Conservation (phyloP, 768 basidiomycete species). For the Hypholoma sublateritium region DNA sequence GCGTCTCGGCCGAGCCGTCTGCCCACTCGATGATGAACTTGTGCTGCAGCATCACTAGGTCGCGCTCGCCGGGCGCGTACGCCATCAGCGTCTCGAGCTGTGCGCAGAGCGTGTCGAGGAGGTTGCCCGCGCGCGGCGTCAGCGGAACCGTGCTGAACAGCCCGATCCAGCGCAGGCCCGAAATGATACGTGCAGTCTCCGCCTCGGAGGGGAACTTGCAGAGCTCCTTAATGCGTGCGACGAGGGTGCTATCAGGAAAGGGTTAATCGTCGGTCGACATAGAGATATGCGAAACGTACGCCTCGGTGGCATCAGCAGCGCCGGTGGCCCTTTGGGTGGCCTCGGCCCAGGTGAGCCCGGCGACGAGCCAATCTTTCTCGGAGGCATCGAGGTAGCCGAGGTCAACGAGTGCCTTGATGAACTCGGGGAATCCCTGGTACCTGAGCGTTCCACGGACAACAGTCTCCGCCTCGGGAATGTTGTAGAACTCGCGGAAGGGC, state of each 20-base stretch:
- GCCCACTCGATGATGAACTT: conserved; percentile 91
- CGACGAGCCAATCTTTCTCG: conserved; percentile 75
- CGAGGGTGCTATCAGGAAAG: conserved; percentile 53
- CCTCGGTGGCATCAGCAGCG: conserved; percentile 67
- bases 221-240: conserved; percentile 68
- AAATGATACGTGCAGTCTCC: conserved; percentile 78
- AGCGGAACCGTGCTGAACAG: conserved; percentile 76
- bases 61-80: conserved; percentile 88
- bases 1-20: conserved; percentile 70
- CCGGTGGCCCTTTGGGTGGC: conserved; percentile 75
- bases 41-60: conserved; percentile 98
- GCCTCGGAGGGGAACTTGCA: conserved; percentile 70
- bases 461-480: conserved; percentile 92
- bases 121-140: conserved; percentile 63
- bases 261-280: conserved; percentile 5
- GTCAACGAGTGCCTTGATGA: conserved; percentile 83
- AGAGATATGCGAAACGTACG: conserved; percentile 39
- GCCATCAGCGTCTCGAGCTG: conserved; percentile 89
- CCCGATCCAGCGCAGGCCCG: conserved; percentile 92
- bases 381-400: conserved; percentile 83
- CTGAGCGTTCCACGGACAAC: conserved; percentile 91
- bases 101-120: conserved; percentile 93
- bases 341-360: conserved; percentile 79
- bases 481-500: conserved; percentile 88
- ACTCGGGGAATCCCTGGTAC: conserved; percentile 96